Percentiles rank a stretch among this genome's conserved stretches.
These are phyloP conservation scores for Solanum chiquidenum DNA, from an alignment of 257 asterid genomes.

Conservation along the genomic window DNA sequence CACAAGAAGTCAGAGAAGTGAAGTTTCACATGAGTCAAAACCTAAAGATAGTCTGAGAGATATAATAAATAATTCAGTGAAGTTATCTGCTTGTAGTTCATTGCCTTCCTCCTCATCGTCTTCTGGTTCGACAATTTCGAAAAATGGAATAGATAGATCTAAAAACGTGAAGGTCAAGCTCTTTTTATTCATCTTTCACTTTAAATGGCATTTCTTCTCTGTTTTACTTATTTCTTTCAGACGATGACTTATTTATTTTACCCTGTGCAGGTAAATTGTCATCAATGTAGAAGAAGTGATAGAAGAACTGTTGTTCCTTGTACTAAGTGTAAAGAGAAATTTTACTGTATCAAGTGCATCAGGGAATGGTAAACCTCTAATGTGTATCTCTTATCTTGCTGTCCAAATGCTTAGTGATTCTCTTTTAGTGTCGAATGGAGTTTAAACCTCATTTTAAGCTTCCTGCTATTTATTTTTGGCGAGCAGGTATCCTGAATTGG, in stretches of 20 bases:
- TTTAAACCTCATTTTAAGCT: background rate
- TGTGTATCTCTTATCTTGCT: conserved; percentile 1
- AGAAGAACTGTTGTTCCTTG: conserved; percentile 66
- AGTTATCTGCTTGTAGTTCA: conserved; percentile 12
- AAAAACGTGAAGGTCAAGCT: conserved; percentile 26
- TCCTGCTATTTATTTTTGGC: background rate
- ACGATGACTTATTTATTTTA: background rate
- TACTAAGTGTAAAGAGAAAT: conserved; percentile 33
- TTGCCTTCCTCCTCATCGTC: conserved; percentile 29
- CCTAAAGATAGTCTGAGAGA: conserved; percentile 8
- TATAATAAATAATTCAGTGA: conserved; percentile 6
- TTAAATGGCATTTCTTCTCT: background rate
- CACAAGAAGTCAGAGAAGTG: background rate
- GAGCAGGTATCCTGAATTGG: conserved; percentile 57
- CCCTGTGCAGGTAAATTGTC: conserved; percentile 34
- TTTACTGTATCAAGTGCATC: conserved; percentile 62
- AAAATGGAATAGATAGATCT: conserved; percentile 16
- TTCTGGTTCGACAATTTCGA: conserved; percentile 25
- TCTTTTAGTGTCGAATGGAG: background rate
- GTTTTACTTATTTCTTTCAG: background rate
- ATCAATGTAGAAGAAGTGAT: conserved; percentile 57
- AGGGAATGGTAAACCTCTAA: conserved; percentile 46
- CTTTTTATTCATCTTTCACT: background rate
- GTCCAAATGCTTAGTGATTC: background rate
- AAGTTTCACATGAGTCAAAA: background rate